phyloP scores from a whole-genome alignment of 306 rosid genomes.

The Benincasa hispida region DNA sequence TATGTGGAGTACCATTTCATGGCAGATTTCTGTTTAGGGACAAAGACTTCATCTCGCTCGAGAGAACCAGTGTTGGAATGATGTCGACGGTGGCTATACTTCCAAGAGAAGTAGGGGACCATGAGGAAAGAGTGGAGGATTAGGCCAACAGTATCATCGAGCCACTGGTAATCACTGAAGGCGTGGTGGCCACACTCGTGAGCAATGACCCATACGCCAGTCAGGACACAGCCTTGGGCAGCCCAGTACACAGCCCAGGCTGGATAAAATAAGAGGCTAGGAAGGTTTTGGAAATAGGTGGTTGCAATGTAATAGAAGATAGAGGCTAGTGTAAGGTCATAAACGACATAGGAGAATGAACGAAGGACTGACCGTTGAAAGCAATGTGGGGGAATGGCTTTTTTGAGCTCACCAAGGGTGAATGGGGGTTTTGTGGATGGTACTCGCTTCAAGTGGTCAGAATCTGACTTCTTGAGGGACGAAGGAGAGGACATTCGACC shows the following conservation, averaged over 20 bases:
- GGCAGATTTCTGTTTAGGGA: conserved; percentile 49
- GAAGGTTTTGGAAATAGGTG: conserved; percentile 30
- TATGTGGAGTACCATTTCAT: conserved; percentile 53
- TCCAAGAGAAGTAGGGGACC: conserved; percentile 97
- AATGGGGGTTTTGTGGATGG: conserved; percentile 54
- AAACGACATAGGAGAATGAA: conserved; percentile 49
- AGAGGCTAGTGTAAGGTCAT: conserved; percentile 37
- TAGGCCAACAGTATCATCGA: conserved; percentile 83
- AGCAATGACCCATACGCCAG: conserved; percentile 95
- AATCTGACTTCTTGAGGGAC: conserved; percentile 25
- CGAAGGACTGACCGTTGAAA: conserved; percentile 48
- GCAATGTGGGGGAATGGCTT: conserved; percentile 64
- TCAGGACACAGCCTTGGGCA: conserved; percentile 69
- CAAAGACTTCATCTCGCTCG: conserved; percentile 88
- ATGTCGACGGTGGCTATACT: conserved; percentile 95
- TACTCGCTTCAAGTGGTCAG: conserved; percentile 33
- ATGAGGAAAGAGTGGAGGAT: conserved; percentile 78
- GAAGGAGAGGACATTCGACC: conserved; percentile 68
- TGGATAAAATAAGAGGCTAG: conserved; percentile 18
- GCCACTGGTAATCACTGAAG: conserved; percentile 85
- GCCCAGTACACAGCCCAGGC: conserved; percentile 57
- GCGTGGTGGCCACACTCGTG: conserved; percentile 99
- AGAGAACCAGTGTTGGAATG: conserved; percentile 87
- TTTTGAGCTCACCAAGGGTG: conserved; percentile 46
- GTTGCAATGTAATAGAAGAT: conserved; percentile 29